phyloP scores from a whole-genome alignment of 768 basidiomycete genomes.

The Panellus pusillus region DNA sequence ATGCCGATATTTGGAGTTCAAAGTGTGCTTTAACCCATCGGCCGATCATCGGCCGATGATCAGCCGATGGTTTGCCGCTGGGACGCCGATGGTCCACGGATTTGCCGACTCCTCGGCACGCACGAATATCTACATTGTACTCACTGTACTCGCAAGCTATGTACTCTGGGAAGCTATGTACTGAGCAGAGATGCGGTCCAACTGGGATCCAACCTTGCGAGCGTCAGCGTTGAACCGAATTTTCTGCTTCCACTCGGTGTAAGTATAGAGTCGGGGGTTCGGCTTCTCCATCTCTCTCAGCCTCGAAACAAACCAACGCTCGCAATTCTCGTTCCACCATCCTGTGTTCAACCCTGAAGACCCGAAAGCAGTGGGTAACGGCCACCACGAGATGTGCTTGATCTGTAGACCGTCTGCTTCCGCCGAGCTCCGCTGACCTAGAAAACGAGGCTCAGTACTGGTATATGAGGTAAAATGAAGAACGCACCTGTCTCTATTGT shows the following conservation, averaged over 20 bases:
- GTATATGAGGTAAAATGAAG: background rate
- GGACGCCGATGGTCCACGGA: too few species aligned
- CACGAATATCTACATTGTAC: too few species aligned
- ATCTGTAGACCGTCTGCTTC: background rate
- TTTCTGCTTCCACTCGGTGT: background rate
- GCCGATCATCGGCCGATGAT: too few species aligned
- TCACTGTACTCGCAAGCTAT: too few species aligned
- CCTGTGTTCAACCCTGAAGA: constrained; percentile 3
- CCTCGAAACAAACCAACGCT: constrained; percentile 1
- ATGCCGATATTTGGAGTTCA: too few species aligned
- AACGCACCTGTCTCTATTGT: constrained; percentile 1
- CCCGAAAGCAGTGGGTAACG: background rate
- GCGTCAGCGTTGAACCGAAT: background rate
- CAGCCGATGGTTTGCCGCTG: too few species aligned
- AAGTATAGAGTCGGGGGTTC: background rate
- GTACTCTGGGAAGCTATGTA: background rate
- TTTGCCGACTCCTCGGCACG: too few species aligned
- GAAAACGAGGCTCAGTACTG: too few species aligned
- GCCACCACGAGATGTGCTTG: constrained; percentile 7
- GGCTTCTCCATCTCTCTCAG: background rate
- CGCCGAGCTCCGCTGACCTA: background rate
- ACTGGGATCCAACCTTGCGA: background rate
- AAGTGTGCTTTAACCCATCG: too few species aligned
- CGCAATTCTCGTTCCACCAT: constrained; percentile 10
- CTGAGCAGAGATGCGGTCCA: background rate